Evolutionary conservation across 495 filamentous ascomycete genomes (phyloP), one percentile per base, ranked within the genome.

Genomic region (Aspergillus leporis): DNA sequence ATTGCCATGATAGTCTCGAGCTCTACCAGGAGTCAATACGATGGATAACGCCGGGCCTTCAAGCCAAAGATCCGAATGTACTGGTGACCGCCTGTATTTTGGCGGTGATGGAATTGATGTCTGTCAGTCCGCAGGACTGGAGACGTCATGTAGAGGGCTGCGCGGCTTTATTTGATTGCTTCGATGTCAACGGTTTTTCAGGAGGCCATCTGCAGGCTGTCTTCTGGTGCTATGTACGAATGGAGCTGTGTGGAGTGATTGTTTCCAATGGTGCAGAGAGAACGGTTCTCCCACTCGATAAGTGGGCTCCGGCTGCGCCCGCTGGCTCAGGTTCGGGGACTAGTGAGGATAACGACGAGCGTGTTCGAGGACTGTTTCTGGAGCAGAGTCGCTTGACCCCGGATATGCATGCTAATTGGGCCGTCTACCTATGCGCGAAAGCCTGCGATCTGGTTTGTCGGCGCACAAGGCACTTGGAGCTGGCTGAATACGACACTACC

Each of bases 1-100:
- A 45, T 14, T 45, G 41, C 41, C 41, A 45, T 45, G 41, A 45
- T 14, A 45, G 41, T 14, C 41, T 45, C n/a, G 41, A 45, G 41
- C 41, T 45, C 41, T 45, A 45, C 9, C 41, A 45, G 41, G 41
- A 45, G 41, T 45, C 41, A n/a, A 45, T 45, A 2, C 41, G 41
- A 4, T 45, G 41, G 41, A 19, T 45, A 2, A 18, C 41, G 18
- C 41, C 41, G 8, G 41, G 41, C 2, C 18, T 45, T 12, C 41
- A 45, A n/a, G 41, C 41, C 3, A 45, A 45, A 14, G 41, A 45
- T 19, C 41, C 41, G 5, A 45, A 45, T 19, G 18, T 45, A 21
- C 16, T 45, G 16, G 41, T 45, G n/a, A 45, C 41, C 16, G 41
- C 41, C 41, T 45, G 41, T 45, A 19, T 45, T 18, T 45, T 45